A percentile compares a stretch with the other conserved stretches of the same genome.
Conservation (phyloP, 1,139 yeast genomes). For the Yamadazyma epiphylla region DNA sequence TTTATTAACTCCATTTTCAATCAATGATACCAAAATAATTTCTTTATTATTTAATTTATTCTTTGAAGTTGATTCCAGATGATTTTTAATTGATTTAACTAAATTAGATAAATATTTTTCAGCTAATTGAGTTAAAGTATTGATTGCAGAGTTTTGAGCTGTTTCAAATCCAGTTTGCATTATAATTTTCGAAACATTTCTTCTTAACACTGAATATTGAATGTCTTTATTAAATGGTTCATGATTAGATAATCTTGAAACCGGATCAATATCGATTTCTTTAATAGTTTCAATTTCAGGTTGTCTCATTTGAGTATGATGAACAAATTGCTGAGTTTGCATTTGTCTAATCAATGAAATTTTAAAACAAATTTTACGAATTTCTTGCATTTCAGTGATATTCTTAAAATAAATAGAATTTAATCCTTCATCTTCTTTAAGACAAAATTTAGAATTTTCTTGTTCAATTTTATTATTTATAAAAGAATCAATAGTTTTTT, state of each 20-base stretch:
- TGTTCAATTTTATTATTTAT: conserved; percentile 22
- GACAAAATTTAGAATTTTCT: conserved; percentile 26
- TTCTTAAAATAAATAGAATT: conserved; percentile 61
- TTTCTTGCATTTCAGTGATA: conserved; percentile 78
- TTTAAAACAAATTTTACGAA: conserved; percentile 83
- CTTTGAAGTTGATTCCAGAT: conserved; percentile 60
- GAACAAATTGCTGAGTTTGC: conserved; percentile 80
- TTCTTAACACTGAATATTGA: conserved; percentile 62
- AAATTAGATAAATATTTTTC: conserved; percentile 75
- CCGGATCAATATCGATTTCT: conserved; percentile 74
- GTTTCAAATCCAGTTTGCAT: conserved; percentile 95
- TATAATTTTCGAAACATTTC: conserved; percentile 71
- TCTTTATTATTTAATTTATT: conserved; percentile 44
- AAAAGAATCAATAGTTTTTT: conserved; percentile 36
- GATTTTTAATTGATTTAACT: conserved; percentile 66
- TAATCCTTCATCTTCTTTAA: conserved; percentile 51
- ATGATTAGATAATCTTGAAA: conserved; percentile 70
- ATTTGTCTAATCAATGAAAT: conserved; percentile 84
- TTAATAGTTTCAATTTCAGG: conserved; percentile 61
- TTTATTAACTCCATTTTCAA: conserved; percentile 81
- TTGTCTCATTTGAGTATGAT: conserved; percentile 68
- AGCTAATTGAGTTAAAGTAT: conserved; percentile 78
- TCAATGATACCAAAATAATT: conserved; percentile 56
- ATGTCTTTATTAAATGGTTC: conserved; percentile 54
- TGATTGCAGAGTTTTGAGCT: conserved; percentile 73